Evolutionary conservation across 2,329 filamentous ascomycete genomes (phyloP), one percentile per base, ranked within the genome.

Genomic region (Lachnellula arida): DNA sequence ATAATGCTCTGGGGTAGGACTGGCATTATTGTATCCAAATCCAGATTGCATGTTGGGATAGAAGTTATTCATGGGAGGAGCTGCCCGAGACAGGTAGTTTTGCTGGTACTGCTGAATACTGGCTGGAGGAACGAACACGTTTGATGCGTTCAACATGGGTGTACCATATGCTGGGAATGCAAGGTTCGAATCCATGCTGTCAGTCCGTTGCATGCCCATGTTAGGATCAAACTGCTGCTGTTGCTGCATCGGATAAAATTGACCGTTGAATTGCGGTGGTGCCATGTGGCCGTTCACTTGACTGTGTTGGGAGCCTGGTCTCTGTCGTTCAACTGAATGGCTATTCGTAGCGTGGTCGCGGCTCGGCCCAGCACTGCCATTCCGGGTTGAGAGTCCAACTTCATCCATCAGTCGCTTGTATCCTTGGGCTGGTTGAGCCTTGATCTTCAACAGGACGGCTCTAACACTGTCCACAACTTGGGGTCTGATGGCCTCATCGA

Each of bases 321-420:
- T 78, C 65, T 79, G 78, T 52, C 81, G 78, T 54, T 77, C 77
- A 39, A 72, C 68, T 19, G 73, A 71, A 55, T 75, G 73, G 61
- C 72, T 73, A 56, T 74, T 63, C 15, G 58, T 43, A 42, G 50
- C 43, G 37, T 67, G 63, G 15, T 67, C 67, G 46, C 68, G 65
- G 57, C 63, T 67, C 37, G 72, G 67, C 34, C 72, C 70, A 35
- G 67, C 64, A 42, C 70, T 73, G 32, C 72, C 72, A 58, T 74
- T 81, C 44, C 85, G 76, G 28, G 84, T 87, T 5, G 93, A 95
- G 39, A 99, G 76, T 58, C 93, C 92, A 64, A 99, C 94, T 71
- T 99, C 94, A 67, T 99, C 94, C 94, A 99, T 99, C 58, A 99
- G 76, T 52, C 94, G 88, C 80, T 97, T 99, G 77, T 99, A 99